phyloP scores from a whole-genome alignment of 306 rosid genomes.

The Casuarina cunninghamiana region DNA sequence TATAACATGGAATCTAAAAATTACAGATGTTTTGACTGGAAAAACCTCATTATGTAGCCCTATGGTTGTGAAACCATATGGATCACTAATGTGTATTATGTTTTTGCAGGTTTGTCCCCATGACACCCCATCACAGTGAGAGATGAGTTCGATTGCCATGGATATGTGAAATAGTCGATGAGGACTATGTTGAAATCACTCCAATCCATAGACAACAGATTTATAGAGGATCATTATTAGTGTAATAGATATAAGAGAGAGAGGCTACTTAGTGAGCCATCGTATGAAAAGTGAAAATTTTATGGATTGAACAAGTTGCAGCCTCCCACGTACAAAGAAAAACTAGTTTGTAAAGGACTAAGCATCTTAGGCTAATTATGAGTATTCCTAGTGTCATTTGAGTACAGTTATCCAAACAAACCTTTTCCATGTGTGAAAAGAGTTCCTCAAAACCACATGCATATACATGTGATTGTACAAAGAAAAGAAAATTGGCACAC shows the following conservation, averaged over 20 bases:
- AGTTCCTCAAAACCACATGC: no score
- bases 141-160: neutral
- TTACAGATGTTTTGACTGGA: neutral
- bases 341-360: neutral
- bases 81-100: neutral
- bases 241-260: neutral
- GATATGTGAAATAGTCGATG: neutral
- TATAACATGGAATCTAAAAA: neutral
- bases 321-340: neutral
- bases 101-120: slow-evolving; percentile 46
- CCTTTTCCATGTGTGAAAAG: no score
- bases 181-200: neutral
- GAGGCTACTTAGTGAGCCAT: neutral
- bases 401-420: no score
- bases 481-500: no score
- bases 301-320: neutral
- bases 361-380: neutral
- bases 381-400: neutral
- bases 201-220: neutral
- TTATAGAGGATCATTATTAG: neutral
- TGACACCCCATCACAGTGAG: slow-evolving; percentile 13
- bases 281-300: neutral
- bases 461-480: no score
- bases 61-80: neutral
- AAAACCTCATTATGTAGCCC: neutral